phyloP scores from a whole-genome alignment of 1,284 basidiomycete species.

The Cryptococcus floricola region DNA sequence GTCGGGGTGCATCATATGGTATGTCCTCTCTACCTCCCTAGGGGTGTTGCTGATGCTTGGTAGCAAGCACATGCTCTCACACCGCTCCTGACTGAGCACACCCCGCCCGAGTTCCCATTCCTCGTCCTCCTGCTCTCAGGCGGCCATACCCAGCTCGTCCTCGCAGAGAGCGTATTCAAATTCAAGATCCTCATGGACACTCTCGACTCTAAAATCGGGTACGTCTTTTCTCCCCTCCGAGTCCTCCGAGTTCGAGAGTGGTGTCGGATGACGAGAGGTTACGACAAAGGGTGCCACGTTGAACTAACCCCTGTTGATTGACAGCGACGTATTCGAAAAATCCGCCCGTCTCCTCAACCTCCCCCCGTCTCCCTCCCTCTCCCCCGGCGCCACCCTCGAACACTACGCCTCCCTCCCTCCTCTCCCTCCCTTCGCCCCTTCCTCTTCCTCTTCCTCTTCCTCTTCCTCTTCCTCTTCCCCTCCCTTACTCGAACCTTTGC shows the following conservation, averaged over 20 bases:
- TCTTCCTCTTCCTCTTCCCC: constrained; percentile 6
- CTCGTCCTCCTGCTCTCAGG: constrained; percentile 82
- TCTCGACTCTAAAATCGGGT: constrained; percentile 69
- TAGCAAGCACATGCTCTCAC: constrained; percentile 94
- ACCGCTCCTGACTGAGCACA: constrained; percentile 62
- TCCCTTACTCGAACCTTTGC: constrained; percentile 47
- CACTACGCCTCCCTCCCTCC: constrained; percentile 51
- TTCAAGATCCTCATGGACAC: constrained; percentile 75
- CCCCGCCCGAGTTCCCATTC: constrained; percentile 72
- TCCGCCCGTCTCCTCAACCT: constrained; percentile 66
- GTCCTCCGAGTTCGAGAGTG: background rate
- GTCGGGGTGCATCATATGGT: constrained; percentile 95
- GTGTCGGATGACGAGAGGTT: background rate
- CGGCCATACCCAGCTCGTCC: constrained; percentile 82
- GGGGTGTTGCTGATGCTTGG: background rate
- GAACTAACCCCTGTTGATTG: background rate
- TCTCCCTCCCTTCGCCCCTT: constrained; percentile 27
- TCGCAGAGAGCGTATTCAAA: constrained; percentile 58
- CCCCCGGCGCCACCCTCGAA: constrained; percentile 70
- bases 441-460: no score
- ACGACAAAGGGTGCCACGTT: no score
- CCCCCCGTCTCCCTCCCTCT: constrained; percentile 57
- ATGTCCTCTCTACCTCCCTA: constrained; percentile 15
- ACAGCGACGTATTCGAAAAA: constrained; percentile 69
- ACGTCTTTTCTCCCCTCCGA: constrained; percentile 9